Conservation (phyloP, 2,329 filamentous ascomycete genomes). For the Sodiomyces alkalinus region DNA sequence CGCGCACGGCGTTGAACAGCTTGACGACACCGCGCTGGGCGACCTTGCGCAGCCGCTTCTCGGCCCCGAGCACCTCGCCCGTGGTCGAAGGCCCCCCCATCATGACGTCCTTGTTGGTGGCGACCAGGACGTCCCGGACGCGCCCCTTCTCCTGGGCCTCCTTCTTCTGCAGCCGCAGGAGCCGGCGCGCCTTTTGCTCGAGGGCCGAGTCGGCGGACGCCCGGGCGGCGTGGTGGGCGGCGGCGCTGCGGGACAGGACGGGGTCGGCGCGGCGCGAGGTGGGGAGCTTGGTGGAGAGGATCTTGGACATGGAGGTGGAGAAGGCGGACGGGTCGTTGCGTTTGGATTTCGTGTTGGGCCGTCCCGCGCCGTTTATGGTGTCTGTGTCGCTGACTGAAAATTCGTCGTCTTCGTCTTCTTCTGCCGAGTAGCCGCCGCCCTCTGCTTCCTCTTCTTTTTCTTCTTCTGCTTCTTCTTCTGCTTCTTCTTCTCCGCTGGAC, state of each 20-base stretch:
- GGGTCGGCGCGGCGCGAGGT: conserved; percentile 72
- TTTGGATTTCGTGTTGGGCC: conserved; percentile 47
- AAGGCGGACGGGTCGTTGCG: conserved; percentile 87
- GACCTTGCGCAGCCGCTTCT: conserved; percentile 70
- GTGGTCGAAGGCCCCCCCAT: conserved; percentile 28
- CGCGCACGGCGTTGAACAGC: conserved; percentile 88
- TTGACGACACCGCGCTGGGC: conserved; percentile 90
- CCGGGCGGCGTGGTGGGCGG: conserved; percentile 56
- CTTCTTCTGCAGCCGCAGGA: conserved; percentile 68
- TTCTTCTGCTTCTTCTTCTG: conserved; percentile 20
- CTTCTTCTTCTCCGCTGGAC: conserved; percentile 10
- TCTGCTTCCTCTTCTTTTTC: conserved; percentile 19
- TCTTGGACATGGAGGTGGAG: conserved; percentile 84
- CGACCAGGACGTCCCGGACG: conserved; percentile 68
- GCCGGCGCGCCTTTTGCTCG: conserved; percentile 65
- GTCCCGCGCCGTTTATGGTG: conserved; percentile 22
- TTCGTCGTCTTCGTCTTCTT: conserved; percentile 15
- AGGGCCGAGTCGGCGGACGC: conserved; percentile 62
- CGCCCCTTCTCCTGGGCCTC: conserved; percentile 72
- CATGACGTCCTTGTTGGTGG: conserved; percentile 37
- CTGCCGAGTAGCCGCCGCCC: conserved; percentile 13
- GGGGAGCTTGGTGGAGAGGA: conserved; percentile 78
- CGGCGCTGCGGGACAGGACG: conserved; percentile 71
- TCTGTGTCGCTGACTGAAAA: conserved; percentile 14
- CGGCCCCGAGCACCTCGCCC: conserved; percentile 47